A percentile compares a stretch with the other conserved stretches of the same genome.
Evolutionary conservation across 139 green algal genomes (phyloP).

Genomic region (Tetradesmus lagerheimii): DNA sequence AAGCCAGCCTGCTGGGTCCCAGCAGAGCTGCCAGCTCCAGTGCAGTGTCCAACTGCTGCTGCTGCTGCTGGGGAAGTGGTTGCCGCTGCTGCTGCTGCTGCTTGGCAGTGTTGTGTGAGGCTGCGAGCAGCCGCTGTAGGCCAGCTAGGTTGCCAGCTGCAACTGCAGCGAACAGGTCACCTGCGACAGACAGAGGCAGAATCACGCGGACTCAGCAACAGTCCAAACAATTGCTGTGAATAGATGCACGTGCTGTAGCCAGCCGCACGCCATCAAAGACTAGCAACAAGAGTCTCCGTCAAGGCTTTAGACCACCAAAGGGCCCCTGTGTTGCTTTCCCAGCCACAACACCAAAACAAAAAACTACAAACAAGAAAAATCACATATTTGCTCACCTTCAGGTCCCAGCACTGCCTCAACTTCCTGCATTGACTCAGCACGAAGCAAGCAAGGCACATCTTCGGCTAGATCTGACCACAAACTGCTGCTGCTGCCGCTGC

Average conservation of each 20-base stretch:
- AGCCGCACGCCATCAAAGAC: too few species aligned
- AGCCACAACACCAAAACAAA: too few species aligned
- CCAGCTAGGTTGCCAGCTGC: not conserved
- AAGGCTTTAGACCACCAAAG: too few species aligned
- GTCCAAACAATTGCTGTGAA: too few species aligned
- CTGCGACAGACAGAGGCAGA: not conserved
- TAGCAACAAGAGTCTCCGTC: too few species aligned
- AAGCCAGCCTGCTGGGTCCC: not conserved
- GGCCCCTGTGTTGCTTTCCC: too few species aligned
- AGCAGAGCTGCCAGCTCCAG: not conserved
- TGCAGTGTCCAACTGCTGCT: not conserved
- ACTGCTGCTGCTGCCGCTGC: not conserved
- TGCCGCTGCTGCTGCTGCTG: slow-evolving; percentile 14
- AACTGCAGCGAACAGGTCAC: not conserved
- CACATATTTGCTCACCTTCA: not conserved
- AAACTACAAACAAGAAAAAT: too few species aligned
- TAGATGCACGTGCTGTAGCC: too few species aligned
- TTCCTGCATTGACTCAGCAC: not conserved
- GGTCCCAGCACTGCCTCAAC: not conserved
- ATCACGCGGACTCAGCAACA: too few species aligned
- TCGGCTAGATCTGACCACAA: not conserved
- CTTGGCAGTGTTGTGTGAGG: not conserved
- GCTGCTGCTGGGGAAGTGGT: not conserved
- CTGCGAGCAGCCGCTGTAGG: not conserved
- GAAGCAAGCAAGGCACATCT: not conserved